These are phyloP conservation scores for Sphagnum contortum DNA, from an alignment of 225 moss, liverwort and hornwort genomes.

Conservation along the genomic window DNA sequence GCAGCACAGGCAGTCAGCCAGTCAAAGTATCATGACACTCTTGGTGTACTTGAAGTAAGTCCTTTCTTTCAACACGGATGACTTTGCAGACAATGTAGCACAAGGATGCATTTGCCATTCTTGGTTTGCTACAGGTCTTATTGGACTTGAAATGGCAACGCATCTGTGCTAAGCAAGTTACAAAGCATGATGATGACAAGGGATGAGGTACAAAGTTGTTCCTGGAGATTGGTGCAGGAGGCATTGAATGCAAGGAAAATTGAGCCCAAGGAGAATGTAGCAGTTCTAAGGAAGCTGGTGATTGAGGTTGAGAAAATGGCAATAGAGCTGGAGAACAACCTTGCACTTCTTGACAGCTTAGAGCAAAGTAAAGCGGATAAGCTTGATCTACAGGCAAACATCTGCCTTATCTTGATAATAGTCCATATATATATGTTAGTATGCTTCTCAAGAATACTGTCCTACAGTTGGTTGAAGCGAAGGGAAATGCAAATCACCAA, in stretches of 20 bases:
- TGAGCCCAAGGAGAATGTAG: conserved; percentile 80
- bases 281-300: conserved; percentile 46
- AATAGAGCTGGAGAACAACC: conserved; percentile 56
- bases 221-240: conserved; percentile 25
- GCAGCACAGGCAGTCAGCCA: conserved; percentile 43
- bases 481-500: too few relatives aligned
- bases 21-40: conserved; percentile 61
- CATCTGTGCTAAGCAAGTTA: too few relatives aligned
- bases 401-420: background rate
- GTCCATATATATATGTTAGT: too few relatives aligned
- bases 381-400: conserved; percentile 55
- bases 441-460: too few relatives aligned
- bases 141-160: too few relatives aligned
- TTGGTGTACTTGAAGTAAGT: conserved; percentile 44
- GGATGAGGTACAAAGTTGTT: too few relatives aligned
- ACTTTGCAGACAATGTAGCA: too few relatives aligned
- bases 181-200: too few relatives aligned
- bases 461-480: too few relatives aligned
- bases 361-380: conserved; percentile 78
- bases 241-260: conserved; percentile 64
- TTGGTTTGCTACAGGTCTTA: too few relatives aligned
- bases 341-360: conserved; percentile 61
- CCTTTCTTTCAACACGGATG: background rate
- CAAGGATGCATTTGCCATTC: too few relatives aligned
- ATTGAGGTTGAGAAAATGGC: conserved; percentile 72